Base-by-base conservation (phyloP, 768 basidiomycete species). In the Clitopilus passeckerianus region DNA sequence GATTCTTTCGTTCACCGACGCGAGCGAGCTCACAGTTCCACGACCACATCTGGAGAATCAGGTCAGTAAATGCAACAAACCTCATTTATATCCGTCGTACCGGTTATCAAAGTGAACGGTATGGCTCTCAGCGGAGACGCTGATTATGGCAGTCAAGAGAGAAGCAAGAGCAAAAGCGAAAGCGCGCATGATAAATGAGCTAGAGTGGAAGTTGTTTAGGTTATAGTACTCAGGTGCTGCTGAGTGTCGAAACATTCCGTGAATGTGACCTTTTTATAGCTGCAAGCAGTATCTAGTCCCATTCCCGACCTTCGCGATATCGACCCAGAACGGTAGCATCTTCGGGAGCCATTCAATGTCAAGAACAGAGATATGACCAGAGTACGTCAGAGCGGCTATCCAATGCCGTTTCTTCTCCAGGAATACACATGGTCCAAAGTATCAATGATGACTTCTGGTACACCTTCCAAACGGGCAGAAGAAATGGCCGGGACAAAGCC, bases 51-150 rank as follows among this genome's bases (percentile, higher is more conserved):
- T 74, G 10, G 27, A 22, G 43, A 15, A 24, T 23, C 6, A 33
- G 6, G n/a, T 14, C 18, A 16, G 34, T 34, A 10, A 27, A 3
- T 15, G 8, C 30, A 22, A 5, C 24, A 33, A 14, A 15, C 35
- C n/a, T 33, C 10, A 37, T 6, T 18, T n/a, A 4, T n/a, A 33
- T 18, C 12, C 27, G 5, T 20, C 61, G 24, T 18, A 66, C 64
- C 66, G 65, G 63, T 79, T 77, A 41, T 65, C 66, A 60, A 78
- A 76, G 59, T 67, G 68, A 12, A 78, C 68, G 6, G 69, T 70
- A 62, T 78, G 77, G 2, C 64, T 59, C 60, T 77, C 75, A 24
- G 69, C 71, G 4, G 59, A 53, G 16, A 67, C 72, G 33, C 61
- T 61, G 43, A 64, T 44, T 27, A 68, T 43, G 53, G 64, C 58